Base-by-base conservation (phyloP, 805 yeast species). In the Yarrowia yakushimensis region DNA sequence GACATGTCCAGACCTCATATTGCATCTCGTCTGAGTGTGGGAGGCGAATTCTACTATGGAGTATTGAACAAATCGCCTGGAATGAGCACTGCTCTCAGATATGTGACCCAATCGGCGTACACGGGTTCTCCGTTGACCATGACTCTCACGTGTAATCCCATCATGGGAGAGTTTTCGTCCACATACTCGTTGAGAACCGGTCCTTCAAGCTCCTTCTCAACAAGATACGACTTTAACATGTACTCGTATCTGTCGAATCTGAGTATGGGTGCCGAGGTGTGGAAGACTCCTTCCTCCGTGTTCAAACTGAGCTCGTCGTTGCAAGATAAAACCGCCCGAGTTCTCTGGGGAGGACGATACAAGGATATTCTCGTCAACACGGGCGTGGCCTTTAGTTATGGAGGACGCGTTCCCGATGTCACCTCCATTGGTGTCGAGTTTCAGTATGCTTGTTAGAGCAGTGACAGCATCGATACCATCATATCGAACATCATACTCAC, bases 1-100 rank as follows among this genome's bases (percentile, higher is more conserved):
- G 73, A 74, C 65, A 42, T 66, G 23, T 57, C 48, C 15, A 63
- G 64, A 4, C 39, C 63, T 8, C 36, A 42, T 13, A 63, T 55
- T 52, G 65, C 69, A 64, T 85, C 94, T 13, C 84, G 84, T 45
- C 80, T 85, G 0, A 84, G 91, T 0, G 67, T 89, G 0, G 99
- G 99, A 0, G 82, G 87, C 10, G 99, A 94, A 74, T 66, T 90
- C 4, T 94, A 97, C 93, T 88, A 87, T 67, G 96, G 96, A 0
- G 83, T 90, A 0, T 73, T 81, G 46, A 86, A 88, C 48, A 86
- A 90, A 81, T 86, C 93, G 64, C 97, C 97, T 0, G 98, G 97
- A 0, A 60, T 92, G 18, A 89, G 97, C 0, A 83, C 96, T 1
- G 93, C 96, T 0, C 72, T 90, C 52, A 76, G 97, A 46, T 93